Evolutionary conservation across 192 early-diverging fungal species (phyloP).

Genomic region (Chytriomyces hyalinus): DNA sequence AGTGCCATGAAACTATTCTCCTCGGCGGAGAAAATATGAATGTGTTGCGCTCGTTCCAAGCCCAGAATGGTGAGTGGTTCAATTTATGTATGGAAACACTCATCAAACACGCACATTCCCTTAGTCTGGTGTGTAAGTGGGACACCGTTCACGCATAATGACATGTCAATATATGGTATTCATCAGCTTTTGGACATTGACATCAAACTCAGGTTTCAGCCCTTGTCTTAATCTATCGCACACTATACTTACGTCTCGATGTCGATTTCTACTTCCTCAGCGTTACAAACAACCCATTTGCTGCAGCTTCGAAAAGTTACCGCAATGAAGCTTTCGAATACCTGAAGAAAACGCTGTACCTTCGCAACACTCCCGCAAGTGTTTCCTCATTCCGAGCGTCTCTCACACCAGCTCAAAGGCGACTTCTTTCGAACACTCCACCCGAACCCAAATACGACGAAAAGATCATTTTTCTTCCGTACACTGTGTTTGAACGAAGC

Average conservation of each 20-base stretch:
- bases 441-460: slow-evolving; percentile 21
- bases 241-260: not conserved
- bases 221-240: not conserved
- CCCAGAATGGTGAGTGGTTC: not conserved
- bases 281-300: slow-evolving; percentile 31
- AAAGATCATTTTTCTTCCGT: slow-evolving; percentile 20
- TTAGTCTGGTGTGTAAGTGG: slow-evolving; percentile 28
- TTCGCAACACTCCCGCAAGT: slow-evolving; percentile 24
- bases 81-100: not conserved
- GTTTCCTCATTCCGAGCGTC: slow-evolving; percentile 18
- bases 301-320: not conserved
- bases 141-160: slow-evolving; percentile 29
- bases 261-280: not conserved
- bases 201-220: slow-evolving; percentile 7
- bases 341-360: slow-evolving; percentile 14
- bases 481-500: slow-evolving; percentile 30
- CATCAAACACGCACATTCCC: not conserved
- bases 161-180: slow-evolving; percentile 23
- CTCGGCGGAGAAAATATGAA: slow-evolving; percentile 27
- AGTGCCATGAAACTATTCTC: slow-evolving; percentile 35
- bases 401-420: not conserved
- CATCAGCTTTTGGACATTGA: slow-evolving; percentile 32
- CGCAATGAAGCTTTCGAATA: slow-evolving; percentile 33
- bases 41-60: slow-evolving; percentile 1
- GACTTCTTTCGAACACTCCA: not conserved